Conservation (phyloP, 345 rosid species). For the Pistacia atlantica region DNA sequence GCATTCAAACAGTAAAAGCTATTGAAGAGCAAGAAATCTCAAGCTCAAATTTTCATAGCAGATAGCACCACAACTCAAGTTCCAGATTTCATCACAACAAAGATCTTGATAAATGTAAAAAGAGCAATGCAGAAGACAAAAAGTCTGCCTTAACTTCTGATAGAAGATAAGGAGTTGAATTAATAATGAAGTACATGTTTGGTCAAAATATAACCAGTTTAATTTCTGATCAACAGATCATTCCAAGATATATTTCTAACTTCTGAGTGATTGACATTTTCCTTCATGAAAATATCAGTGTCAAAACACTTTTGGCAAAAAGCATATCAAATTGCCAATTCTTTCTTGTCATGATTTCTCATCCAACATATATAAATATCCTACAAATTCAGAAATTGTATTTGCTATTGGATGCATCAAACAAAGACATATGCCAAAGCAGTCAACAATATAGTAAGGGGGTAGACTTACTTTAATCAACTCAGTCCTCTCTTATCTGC, state of each 20-base stretch:
- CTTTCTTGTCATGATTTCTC: not conserved
- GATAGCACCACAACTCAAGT: conserved; percentile 1
- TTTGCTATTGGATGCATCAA: not conserved
- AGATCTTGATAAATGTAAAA: too few species aligned
- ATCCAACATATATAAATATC: not conserved
- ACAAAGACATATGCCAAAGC: not conserved
- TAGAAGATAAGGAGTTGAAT: not conserved
- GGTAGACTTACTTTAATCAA: too few species aligned
- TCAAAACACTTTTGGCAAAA: not conserved
- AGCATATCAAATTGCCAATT: not conserved
- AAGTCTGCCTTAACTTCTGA: not conserved
- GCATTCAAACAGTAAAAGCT: not conserved
- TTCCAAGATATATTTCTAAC: conserved; percentile 4
- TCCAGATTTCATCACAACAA: not conserved
- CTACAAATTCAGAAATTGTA: not conserved
- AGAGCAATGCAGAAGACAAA: not conserved
- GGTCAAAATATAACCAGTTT: not conserved
- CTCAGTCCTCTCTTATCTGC: too few species aligned
- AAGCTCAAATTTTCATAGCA: not conserved
- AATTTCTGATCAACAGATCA: not conserved
- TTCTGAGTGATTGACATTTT: not conserved
- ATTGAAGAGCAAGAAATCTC: not conserved
- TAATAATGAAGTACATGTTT: not conserved
- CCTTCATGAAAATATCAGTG: not conserved
- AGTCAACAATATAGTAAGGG: not conserved